A percentile compares a stretch with the other conserved stretches of the same genome.
Evolutionary conservation across 2,329 filamentous ascomycete genomes (phyloP).

Genomic region (Hypoxylon rubiginosum): DNA sequence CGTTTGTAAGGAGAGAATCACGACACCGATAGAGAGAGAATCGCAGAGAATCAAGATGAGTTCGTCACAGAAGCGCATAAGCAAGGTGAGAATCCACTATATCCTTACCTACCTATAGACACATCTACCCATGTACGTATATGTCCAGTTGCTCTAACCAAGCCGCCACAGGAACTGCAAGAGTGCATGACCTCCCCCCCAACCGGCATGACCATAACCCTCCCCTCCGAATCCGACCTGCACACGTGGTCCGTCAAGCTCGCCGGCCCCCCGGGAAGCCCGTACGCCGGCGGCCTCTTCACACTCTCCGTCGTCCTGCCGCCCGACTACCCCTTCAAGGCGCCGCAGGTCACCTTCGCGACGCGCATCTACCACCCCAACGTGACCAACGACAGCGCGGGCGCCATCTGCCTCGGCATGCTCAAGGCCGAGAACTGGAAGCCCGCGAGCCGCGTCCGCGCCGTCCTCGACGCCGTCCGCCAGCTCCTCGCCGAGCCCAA

Average conservation of each 20-base stretch:
- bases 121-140: slow-evolving; percentile 45
- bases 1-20: not conserved
- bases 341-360: slow-evolving; percentile 81
- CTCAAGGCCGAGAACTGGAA: slow-evolving; percentile 93
- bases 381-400: slow-evolving; percentile 86
- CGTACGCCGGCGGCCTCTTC: slow-evolving; percentile 78
- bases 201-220: slow-evolving; percentile 60
- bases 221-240: slow-evolving; percentile 63
- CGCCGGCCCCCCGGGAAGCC: slow-evolving; percentile 58
- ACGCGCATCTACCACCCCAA: slow-evolving; percentile 98
- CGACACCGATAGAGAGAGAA: not conserved
- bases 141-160: slow-evolving; percentile 3
- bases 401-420: slow-evolving; percentile 87
- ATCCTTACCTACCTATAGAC: slow-evolving; percentile 33
- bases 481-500: slow-evolving; percentile 83
- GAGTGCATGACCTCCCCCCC: slow-evolving; percentile 65
- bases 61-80: slow-evolving; percentile 50
- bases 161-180: slow-evolving; percentile 63
- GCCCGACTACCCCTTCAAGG: slow-evolving; percentile 89
- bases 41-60: slow-evolving; percentile 43
- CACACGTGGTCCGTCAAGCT: slow-evolving; percentile 67
- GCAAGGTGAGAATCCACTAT: slow-evolving; percentile 46
- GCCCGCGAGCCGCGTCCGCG: slow-evolving; percentile 80
- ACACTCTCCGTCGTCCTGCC: slow-evolving; percentile 80
- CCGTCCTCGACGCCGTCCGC: slow-evolving; percentile 82